Base-by-base conservation (phyloP, 495 filamentous ascomycete species). In the Apiosordaria backusii region DNA sequence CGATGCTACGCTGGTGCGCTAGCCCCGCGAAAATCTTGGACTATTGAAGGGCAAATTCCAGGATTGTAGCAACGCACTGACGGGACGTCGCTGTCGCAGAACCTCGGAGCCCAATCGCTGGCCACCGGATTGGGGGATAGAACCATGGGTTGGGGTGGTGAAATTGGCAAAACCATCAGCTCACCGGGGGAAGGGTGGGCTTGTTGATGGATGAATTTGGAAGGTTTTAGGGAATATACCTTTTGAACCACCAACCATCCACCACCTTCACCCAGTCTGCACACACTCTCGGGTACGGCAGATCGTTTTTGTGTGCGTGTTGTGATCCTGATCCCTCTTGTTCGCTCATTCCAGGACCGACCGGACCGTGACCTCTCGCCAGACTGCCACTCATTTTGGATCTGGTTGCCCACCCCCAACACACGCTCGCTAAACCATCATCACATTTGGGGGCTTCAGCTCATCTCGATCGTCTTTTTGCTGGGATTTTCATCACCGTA, bases 1-100 rank as follows among this genome's bases (percentile, higher is more conserved):
- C 29, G 50, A 65, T 68, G 67, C 67, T 15, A 68, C 67, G 50
- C 53, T 65, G 54, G 52, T 23, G 58, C 59, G 59, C 59, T 65
- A 68, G 63, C 63, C 59, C 52, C 22, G 40, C 2, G 24, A 62
- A 68, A 63, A 68, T 58, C 66, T 63, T 68, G 62, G 57, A 65
- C 62, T 65, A 68, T 65, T 68, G 67, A 68, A 55, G 62, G 27
- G 24, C 22, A 60, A 68, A 68, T 62, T 45, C 67, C 67, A 50
- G 67, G 67, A 62, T 65, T 65, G 45, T 19, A 25, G 22, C 58
- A 25, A 27, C 58, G 62, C 61, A 65, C 50, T 61, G 66, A 68
- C 66, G 62, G 59, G 52, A 50, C 62, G 23, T 19, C 29, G 40
- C 26, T 60, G 50, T 62, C 50, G 24, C 57, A 57, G 35, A 7